Percentiles rank a stretch among this genome's conserved stretches.
These are phyloP conservation scores for Coniophora puteana DNA, from an alignment of 1,284 basidiomycete species.

Conservation along the genomic window DNA sequence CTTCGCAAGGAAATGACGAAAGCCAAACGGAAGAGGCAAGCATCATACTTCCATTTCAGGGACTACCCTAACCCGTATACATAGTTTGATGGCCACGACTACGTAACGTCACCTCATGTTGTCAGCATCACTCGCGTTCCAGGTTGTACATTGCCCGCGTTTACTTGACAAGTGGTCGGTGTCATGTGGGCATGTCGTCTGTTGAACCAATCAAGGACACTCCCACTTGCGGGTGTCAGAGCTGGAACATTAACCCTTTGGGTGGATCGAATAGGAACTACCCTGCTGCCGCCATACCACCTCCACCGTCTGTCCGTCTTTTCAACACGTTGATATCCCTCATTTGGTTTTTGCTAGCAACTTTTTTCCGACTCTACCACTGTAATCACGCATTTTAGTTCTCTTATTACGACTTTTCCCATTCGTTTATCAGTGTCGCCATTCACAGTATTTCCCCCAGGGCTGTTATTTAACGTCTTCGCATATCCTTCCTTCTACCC, in stretches of 20 bases:
- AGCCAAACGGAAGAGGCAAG: slow-evolving; percentile 92
- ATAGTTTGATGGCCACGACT: slow-evolving; percentile 30
- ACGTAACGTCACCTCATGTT: too few species aligned
- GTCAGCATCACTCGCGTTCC: too few species aligned
- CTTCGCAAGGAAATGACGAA: slow-evolving; percentile 99
- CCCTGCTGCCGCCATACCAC: background rate
- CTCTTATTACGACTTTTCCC: slow-evolving; percentile 6
- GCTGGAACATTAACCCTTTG: too few species aligned
- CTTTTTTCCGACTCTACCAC: slow-evolving; percentile 25
- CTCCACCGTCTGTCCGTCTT: background rate
- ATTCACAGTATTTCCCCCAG: slow-evolving; percentile 10
- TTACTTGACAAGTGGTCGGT: too few species aligned
- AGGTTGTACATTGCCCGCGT: too few species aligned
- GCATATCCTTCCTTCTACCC: slow-evolving; percentile 32
- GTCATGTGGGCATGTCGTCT: too few species aligned
- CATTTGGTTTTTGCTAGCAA: background rate
- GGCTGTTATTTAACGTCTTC: slow-evolving; percentile 30
- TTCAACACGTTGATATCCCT: background rate
- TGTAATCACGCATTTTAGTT: slow-evolving; percentile 29
- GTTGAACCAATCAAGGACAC: too few species aligned
- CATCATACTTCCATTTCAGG: background rate
- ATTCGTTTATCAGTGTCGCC: background rate
- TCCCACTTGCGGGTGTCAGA: too few species aligned
- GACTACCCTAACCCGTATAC: slow-evolving; percentile 10
- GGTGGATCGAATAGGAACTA: too few species aligned